Percentiles rank a stretch among this genome's conserved stretches.
Conservation (phyloP, 225 moss, liverwort and hornwort species). For the Takakia lepidozioides region DNA sequence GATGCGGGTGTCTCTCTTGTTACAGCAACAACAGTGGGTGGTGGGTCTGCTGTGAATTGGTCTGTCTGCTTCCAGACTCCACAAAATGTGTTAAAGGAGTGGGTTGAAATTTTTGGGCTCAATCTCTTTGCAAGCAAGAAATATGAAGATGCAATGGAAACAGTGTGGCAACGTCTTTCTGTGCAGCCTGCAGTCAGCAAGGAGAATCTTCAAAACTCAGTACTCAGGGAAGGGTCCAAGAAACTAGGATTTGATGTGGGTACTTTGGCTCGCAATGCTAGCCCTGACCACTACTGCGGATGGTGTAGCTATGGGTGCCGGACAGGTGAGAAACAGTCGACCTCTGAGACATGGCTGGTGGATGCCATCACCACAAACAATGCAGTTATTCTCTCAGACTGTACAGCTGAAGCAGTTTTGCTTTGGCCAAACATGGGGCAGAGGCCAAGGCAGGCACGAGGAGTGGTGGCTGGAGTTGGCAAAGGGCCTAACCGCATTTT, state of each 20-base stretch:
- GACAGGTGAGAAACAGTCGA: slow-evolving; percentile 61
- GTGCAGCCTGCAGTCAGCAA: slow-evolving; percentile 33
- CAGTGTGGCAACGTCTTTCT: slow-evolving; percentile 49
- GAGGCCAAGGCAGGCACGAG: slow-evolving; percentile 14
- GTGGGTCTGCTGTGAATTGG: slow-evolving; percentile 79
- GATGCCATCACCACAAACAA: slow-evolving; percentile 57
- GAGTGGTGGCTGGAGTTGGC: slow-evolving; percentile 13
- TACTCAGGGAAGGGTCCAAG: slow-evolving; percentile 51
- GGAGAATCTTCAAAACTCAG: slow-evolving; percentile 54
- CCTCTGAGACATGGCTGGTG: slow-evolving; percentile 77
- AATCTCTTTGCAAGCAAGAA: slow-evolving; percentile 29
- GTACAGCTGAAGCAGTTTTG: slow-evolving; percentile 28
- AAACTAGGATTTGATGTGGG: slow-evolving; percentile 34
- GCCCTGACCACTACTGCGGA: slow-evolving; percentile 61
- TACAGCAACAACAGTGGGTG: slow-evolving; percentile 58
- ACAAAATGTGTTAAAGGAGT: slow-evolving; percentile 58
- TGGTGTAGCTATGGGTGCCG: slow-evolving; percentile 80
- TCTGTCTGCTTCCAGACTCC: slow-evolving; percentile 68
- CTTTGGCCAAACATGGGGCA: slow-evolving; percentile 1
- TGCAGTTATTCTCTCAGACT: slow-evolving; percentile 49
- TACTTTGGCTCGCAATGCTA: slow-evolving; percentile 37
- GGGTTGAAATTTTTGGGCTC: slow-evolving; percentile 45
- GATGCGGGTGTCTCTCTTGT: slow-evolving; percentile 42
- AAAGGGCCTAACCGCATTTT: slow-evolving; percentile 5
- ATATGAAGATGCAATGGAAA: slow-evolving; percentile 60